Conservation (phyloP, 331 rosid genomes). For the Saraca asoca region DNA sequence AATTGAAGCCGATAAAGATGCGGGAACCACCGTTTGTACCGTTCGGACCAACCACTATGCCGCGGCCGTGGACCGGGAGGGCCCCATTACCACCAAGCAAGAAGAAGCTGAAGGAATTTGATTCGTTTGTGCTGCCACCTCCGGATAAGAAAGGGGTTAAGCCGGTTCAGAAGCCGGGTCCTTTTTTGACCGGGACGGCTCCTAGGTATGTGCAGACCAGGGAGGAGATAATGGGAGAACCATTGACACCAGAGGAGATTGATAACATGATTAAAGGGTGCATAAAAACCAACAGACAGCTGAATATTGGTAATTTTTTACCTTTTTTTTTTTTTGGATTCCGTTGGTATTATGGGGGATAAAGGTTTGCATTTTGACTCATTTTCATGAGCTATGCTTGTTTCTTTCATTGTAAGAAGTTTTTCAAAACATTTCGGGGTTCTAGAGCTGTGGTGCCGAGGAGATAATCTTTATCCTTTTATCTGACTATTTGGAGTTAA, state of each 20-base stretch:
- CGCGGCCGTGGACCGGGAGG: conserved; percentile 83
- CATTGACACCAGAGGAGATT: conserved; percentile 66
- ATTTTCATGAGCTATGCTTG: not conserved
- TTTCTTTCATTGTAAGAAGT: conserved; percentile 7
- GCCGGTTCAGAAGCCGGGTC: conserved; percentile 89
- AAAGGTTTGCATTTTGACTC: not conserved
- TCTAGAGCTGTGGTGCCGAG: not conserved
- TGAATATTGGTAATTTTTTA: conserved; percentile 53
- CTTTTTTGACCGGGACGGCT: conserved; percentile 64
- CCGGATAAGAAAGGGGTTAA: conserved; percentile 82
- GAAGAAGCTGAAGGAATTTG: conserved; percentile 78
- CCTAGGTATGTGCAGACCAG: conserved; percentile 70
- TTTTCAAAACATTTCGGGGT: conserved; percentile 6
- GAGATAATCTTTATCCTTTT: not conserved
- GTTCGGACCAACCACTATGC: conserved; percentile 71
- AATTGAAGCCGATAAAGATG: conserved; percentile 65
- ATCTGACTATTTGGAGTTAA: not conserved
- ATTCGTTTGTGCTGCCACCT: conserved; percentile 79
- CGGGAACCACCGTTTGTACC: conserved; percentile 69
- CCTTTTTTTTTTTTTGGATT: not conserved
- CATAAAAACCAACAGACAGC: conserved; percentile 53
- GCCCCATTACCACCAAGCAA: conserved; percentile 82
- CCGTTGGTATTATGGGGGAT: not conserved
- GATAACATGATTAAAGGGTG: conserved; percentile 49
- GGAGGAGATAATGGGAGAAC: conserved; percentile 81